phyloP scores from a whole-genome alignment of 768 basidiomycete genomes.

The Suillus bovinus region DNA sequence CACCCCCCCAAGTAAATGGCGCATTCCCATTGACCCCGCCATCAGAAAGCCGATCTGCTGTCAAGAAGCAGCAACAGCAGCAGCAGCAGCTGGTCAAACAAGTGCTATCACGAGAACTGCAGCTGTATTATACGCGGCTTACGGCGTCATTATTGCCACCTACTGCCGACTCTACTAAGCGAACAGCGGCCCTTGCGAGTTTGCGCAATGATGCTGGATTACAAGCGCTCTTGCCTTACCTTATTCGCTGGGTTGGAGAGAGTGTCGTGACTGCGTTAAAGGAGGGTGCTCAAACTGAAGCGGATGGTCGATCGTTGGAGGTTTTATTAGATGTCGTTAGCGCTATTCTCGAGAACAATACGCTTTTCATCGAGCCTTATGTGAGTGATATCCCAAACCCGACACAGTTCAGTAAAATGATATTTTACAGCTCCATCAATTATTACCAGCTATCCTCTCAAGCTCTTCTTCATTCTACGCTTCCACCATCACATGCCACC shows the following conservation, averaged over 20 bases:
- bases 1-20: conserved; percentile 27
- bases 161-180: conserved; percentile 60
- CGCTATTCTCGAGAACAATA: conserved; percentile 82
- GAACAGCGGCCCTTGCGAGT: conserved; percentile 88
- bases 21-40: conserved; percentile 30
- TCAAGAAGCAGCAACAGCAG: conserved; percentile 49
- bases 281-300: conserved; percentile 51
- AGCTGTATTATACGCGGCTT: conserved; percentile 91
- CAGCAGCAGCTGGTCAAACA: conserved; percentile 85
- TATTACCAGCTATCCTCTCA: conserved; percentile 90
- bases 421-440: conserved; percentile 82
- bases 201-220: conserved; percentile 88
- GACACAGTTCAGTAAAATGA: not conserved
- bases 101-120: conserved; percentile 89
- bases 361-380: conserved; percentile 94
- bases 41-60: conserved; percentile 24
- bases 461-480: conserved; percentile 84
- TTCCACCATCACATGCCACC: conserved; percentile 70
- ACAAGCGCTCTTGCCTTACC: conserved; percentile 88
- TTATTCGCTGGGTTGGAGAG: conserved; percentile 94
- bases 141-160: conserved; percentile 82
- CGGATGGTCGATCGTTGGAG: conserved; percentile 72
- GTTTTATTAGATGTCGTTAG: conserved; percentile 83
- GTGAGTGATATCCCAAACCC: conserved; percentile 49
- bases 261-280: conserved; percentile 69